Conservation (phyloP, 768 basidiomycete genomes). For the Lyophyllum atratum region DNA sequence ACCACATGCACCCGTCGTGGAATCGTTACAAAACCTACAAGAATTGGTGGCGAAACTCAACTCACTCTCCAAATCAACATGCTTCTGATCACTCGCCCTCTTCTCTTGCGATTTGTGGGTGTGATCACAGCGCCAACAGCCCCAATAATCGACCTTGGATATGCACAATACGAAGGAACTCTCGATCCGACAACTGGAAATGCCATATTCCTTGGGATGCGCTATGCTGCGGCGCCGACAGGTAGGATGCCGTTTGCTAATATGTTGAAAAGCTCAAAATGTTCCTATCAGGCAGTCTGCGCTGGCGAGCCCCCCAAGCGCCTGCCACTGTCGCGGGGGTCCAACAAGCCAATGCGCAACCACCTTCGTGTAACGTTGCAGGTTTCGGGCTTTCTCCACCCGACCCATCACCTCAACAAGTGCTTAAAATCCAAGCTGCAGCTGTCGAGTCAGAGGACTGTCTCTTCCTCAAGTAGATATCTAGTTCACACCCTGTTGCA, state of each 20-base stretch:
- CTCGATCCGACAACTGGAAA: constrained; percentile 33
- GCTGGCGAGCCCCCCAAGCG: constrained; percentile 35
- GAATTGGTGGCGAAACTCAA: neutral
- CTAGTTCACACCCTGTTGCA: neutral
- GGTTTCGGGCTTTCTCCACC: constrained; percentile 27
- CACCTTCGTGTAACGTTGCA: constrained; percentile 32
- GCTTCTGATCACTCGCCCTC: neutral
- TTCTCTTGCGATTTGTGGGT: neutral
- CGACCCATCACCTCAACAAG: constrained; percentile 28
- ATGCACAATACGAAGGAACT: constrained; percentile 44
- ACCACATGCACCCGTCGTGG: neutral
- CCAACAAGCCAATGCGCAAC: constrained; percentile 32
- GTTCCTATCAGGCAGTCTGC: constrained; percentile 34
- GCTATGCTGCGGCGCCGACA: constrained; percentile 51
- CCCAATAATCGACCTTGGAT: constrained; percentile 43
- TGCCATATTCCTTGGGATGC: constrained; percentile 42
- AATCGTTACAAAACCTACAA: neutral
- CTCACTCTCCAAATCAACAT: neutral
- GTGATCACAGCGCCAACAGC: constrained; percentile 9
- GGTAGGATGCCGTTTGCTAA: constrained; percentile 28
- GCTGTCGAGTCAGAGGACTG: constrained; percentile 37
- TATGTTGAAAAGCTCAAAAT: neutral
- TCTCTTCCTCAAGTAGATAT: constrained; percentile 38
- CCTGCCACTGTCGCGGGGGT: constrained; percentile 28
- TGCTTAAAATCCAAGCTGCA: neutral